Evolutionary conservation across 441 rosid species (phyloP), one percentile per base, ranked within the genome.

Genomic region (Jatropha multifida): DNA sequence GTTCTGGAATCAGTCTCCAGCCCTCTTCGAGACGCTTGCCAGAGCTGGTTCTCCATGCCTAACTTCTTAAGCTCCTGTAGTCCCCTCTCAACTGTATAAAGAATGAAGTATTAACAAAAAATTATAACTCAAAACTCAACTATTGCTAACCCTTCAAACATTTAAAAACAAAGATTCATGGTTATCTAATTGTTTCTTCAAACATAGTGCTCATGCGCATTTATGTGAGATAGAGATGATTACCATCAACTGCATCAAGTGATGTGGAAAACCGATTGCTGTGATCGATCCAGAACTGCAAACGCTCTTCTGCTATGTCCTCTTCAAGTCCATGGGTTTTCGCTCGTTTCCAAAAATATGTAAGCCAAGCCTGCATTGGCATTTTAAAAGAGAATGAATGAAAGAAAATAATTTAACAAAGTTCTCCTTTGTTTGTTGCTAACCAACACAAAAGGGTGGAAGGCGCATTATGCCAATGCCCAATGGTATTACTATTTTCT

Each of bases 331-430:
- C 92, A 82, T 90, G 94, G 49, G 80, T 82, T 77, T 79, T 85
- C 38, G 97, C 94, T 87, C 97, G 88, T 81, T 91, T 88, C 99
- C 97, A 96, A 75, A 88, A 93, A 81, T 92, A 92, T 37, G 85
- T 77, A 60, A 92, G 83, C 99, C 99, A 96, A 38, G 97, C 96
- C 98, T 94, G 13, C 54, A 12, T 15, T 4, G 8, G 27, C 38
- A 7, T 5, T 46, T 5, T 38, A n/a, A 54, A 56, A 7, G 18
- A 6, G 11, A 59, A 58, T 5, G 6, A 42, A 42, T 1, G 46
- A 42, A 58, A 20, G 15, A 4, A 17, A 3, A 20, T 11, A 41
- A 20, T 23, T 59, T 59, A 26, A 59, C 37, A 23, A 20, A 23
- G 62, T 58, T 58, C 32, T 20, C 4, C 12, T 5, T 42, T 23